Evolutionary conservation across 1,139 yeast species (phyloP), one percentile per base, ranked within the genome.

Genomic region (Protomyces macrosporus): DNA sequence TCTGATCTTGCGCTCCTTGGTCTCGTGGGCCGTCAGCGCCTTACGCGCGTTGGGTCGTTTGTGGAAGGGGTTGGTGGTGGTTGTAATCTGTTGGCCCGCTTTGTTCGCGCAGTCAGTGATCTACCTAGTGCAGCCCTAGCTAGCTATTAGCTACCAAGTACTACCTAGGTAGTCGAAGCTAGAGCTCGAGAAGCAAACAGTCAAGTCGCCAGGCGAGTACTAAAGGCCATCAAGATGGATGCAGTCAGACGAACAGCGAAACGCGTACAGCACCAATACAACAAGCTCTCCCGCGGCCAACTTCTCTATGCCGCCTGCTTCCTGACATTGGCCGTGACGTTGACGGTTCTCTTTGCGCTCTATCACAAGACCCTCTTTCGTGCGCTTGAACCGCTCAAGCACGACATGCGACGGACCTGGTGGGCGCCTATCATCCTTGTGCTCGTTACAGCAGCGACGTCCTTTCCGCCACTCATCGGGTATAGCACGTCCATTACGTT

Each of bases 381-480:
- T n/a, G 34, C 36, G 35, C 23, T 58, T 6, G 62, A 58, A 36
- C 39, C 45, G 6, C 53, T 55, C 56, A 58, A 58, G 45, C 16
- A 10, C 16, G 51, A 42, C n/a, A 32, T 58, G 42, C 23, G 34
- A 45, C 42, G n/a, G 30, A 14, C 53, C 6, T 71, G 71, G 71
- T 74, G 67, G 76, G 93, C 95, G 0, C 78, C 81, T 45, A 68
- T 82, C 1, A 71, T 88, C 0, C 75, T 91, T 67, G 82, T 86
- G 67, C 35, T 75, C 4, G 69, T 82, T 32, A 72, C 85, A 3
- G 75, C 81, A 65, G 14, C 76, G 3, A 84, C 85, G 1, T 80
- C 86, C 0, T 90, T 93, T 78, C 98, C 98, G 2, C 98, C 98
- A 1, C 69, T 91, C 69, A 75, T 90, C 57, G 98, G 98, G 1